Evolutionary conservation across 148 eudicot species (phyloP).

Genomic region (Camellia lanceoleosa): DNA sequence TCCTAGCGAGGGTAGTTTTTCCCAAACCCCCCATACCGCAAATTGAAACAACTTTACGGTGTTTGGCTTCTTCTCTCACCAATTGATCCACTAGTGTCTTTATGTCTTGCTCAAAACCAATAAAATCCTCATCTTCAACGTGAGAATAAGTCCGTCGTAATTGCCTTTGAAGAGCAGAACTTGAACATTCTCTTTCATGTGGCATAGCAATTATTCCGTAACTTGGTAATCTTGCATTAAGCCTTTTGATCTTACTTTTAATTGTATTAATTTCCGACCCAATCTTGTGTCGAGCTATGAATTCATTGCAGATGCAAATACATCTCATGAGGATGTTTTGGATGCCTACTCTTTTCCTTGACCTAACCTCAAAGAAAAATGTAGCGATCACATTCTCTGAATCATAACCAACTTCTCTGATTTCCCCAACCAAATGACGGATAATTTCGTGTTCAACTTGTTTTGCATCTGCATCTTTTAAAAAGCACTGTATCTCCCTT

Average conservation of each 20-base stretch:
- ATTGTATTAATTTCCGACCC: neutral
- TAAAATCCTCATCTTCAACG: neutral
- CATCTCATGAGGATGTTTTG: neutral
- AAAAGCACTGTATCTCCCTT: neutral
- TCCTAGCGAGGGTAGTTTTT: neutral
- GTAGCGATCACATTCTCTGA: neutral
- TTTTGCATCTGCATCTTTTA: neutral
- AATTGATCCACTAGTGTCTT: neutral
- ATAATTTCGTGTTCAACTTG: neutral
- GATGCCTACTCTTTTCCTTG: neutral
- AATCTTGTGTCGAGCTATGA: neutral
- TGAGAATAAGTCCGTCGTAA: neutral
- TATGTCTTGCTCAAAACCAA: neutral
- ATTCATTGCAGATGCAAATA: neutral
- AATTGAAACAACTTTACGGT: neutral
- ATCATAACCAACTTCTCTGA: neutral
- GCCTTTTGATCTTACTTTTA: neutral
- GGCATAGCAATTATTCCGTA: neutral
- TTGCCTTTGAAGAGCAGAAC: neutral
- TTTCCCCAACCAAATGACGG: neutral
- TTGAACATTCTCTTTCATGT: neutral
- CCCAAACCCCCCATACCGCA: conserved; percentile 21
- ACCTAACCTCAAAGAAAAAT: neutral
- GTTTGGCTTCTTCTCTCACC: neutral
- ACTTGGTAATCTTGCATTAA: neutral